Conservation (phyloP, 208 protist species). For the Leishmania major region DNA sequence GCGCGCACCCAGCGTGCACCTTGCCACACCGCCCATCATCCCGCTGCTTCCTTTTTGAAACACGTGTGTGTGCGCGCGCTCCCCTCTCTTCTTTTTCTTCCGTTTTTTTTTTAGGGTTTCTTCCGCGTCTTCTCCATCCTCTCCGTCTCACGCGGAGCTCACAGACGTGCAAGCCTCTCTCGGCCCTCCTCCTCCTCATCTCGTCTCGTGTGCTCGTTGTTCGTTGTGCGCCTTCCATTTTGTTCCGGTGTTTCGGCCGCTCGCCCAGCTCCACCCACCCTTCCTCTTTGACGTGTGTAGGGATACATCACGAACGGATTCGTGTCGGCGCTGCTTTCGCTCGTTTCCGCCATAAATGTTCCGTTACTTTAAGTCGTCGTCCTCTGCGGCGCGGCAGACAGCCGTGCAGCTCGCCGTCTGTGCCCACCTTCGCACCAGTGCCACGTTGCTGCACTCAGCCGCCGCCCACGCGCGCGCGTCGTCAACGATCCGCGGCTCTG, state of each 20-base stretch:
- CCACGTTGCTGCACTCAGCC: neutral
- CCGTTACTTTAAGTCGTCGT: conserved; percentile 9
- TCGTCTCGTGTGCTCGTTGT: conserved; percentile 8
- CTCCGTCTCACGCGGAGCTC: neutral
- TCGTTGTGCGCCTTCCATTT: conserved; percentile 11
- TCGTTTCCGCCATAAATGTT: conserved; percentile 1
- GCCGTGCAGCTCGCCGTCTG: conserved; percentile 9
- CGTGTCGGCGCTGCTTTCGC: neutral
- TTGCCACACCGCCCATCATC: neutral
- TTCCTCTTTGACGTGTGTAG: neutral
- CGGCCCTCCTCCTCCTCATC: neutral
- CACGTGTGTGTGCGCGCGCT: neutral
- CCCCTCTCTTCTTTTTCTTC: conserved; percentile 1
- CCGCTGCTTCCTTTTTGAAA: neutral
- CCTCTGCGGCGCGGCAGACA: conserved; percentile 7
- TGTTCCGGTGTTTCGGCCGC: neutral
- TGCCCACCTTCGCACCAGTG: neutral
- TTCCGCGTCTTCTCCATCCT: conserved; percentile 22
- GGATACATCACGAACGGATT: neutral
- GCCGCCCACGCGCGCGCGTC: neutral
- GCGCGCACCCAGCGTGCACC: neutral
- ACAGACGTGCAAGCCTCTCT: neutral
- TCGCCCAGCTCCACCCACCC: neutral
- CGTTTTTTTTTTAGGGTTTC: conserved; percentile 5
- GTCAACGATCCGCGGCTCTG: neutral